Evolutionary conservation across 495 filamentous ascomycete genomes (phyloP).

Genomic region (Penicillium odoratum): DNA sequence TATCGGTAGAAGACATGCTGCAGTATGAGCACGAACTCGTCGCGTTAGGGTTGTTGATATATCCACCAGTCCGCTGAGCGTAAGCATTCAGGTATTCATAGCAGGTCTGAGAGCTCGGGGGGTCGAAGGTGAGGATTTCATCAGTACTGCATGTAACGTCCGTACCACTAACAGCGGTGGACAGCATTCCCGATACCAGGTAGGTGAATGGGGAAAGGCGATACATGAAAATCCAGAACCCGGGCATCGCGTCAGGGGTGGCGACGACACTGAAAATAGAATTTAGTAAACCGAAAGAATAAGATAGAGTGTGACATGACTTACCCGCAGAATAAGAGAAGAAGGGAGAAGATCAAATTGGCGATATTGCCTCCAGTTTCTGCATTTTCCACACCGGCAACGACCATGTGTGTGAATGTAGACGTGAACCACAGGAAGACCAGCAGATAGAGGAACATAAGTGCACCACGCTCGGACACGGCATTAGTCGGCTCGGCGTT

Average conservation of each 20-base stretch:
- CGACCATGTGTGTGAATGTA: conserved; percentile 56
- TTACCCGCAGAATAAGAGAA: conserved; percentile 42
- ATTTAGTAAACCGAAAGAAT: background rate
- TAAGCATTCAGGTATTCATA: conserved; percentile 47
- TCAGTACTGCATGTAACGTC: conserved; percentile 49
- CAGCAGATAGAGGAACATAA: conserved; percentile 35
- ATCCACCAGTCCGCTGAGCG: conserved; percentile 45
- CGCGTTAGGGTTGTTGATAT: conserved; percentile 49
- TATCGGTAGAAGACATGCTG: conserved; percentile 52
- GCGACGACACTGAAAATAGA: conserved; percentile 12
- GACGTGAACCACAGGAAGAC: conserved; percentile 48
- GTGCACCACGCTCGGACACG: conserved; percentile 40
- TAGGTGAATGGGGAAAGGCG: conserved; percentile 65
- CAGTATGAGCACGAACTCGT: conserved; percentile 60
- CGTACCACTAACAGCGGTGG: conserved; percentile 52
- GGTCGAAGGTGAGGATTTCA: conserved; percentile 52
- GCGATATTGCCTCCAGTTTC: conserved; percentile 53
- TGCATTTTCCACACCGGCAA: conserved; percentile 51
- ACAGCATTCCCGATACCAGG: conserved; percentile 55
- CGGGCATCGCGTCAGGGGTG: conserved; percentile 36
- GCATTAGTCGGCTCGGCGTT: conserved; percentile 63
- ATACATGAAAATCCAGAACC: conserved; percentile 75
- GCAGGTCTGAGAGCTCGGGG: conserved; percentile 49
- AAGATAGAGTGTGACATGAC: background rate
- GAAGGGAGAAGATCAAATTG: conserved; percentile 52